Conservation (phyloP, 1,284 basidiomycete species). For the Cryptococcus sp. region DNA sequence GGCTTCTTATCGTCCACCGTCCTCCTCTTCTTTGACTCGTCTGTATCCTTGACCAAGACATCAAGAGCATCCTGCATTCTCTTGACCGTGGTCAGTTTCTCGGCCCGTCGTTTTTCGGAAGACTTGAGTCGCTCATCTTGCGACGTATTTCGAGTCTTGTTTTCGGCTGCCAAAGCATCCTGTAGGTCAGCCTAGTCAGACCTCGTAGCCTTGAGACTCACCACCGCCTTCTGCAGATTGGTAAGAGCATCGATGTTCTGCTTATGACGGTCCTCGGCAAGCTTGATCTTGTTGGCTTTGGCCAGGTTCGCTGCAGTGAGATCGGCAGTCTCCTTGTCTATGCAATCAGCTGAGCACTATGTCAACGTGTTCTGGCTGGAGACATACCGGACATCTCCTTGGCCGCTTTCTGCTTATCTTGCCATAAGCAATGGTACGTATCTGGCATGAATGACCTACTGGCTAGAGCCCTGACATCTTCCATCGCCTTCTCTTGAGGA, state of each 20-base stretch:
- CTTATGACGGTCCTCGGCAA: conserved; percentile 35
- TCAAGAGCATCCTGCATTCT: conserved; percentile 42
- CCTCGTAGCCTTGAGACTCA: conserved; percentile 9
- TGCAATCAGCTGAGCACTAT: conserved; percentile 9
- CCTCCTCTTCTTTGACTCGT: conserved; percentile 42
- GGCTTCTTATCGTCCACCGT: conserved; percentile 43
- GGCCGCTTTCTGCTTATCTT: conserved; percentile 39
- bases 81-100: conserved; percentile 37
- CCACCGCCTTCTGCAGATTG: conserved; percentile 33
- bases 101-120: conserved; percentile 37
- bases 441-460: conserved; percentile 16
- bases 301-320: conserved; percentile 26
- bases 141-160: conserved; percentile 24
- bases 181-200: conserved; percentile 4
- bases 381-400: conserved; percentile 32
- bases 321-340: conserved; percentile 24
- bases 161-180: conserved; percentile 35
- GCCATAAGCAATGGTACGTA: background rate
- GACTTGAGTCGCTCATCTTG: conserved; percentile 29
- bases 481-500: conserved; percentile 25
- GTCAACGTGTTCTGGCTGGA: background rate
- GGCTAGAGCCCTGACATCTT: conserved; percentile 35
- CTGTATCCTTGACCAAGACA: conserved; percentile 36
- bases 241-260: conserved; percentile 35
- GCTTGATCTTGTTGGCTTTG: conserved; percentile 32